A percentile compares a stretch with the other conserved stretches of the same genome.
phyloP scores from a whole-genome alignment of 805 yeast species.

The Ogataea saltuana region DNA sequence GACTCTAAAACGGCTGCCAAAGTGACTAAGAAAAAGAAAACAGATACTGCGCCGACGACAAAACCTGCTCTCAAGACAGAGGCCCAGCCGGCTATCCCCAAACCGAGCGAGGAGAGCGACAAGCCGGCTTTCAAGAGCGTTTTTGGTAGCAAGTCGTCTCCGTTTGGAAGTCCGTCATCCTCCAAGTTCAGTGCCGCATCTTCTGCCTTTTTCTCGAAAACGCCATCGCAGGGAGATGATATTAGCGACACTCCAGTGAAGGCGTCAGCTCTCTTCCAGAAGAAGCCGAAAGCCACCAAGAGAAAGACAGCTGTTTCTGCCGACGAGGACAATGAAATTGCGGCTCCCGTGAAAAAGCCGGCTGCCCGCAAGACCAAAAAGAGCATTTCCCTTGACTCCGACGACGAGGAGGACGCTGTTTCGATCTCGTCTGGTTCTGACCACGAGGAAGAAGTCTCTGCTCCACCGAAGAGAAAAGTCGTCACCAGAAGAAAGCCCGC shows the following conservation, averaged over 20 bases:
- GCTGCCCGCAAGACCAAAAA: conserved; percentile 12
- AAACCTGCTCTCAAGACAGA: conserved; percentile 10
- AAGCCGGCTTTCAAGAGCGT: conserved; percentile 34
- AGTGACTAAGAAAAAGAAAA: not conserved
- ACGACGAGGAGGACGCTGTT: conserved; percentile 15
- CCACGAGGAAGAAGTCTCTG: conserved; percentile 13
- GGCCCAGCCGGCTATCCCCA: conserved; percentile 5
- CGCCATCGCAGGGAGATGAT: not conserved
- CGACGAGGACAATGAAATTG: not conserved
- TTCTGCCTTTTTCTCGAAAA: conserved; percentile 16
- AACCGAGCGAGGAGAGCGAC: conserved; percentile 6
- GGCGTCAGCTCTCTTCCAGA: conserved; percentile 21
- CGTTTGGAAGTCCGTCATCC: conserved; percentile 14
- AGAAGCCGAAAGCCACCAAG: conserved; percentile 12
- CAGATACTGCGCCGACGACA: conserved; percentile 11
- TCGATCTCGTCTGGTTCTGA: conserved; percentile 14
- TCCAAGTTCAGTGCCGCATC: conserved; percentile 28
- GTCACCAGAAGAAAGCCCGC: conserved; percentile 20
- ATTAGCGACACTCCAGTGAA: conserved; percentile 16
- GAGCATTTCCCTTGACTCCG: conserved; percentile 2
- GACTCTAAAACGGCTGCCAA: not conserved
- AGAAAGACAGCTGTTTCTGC: conserved; percentile 1
- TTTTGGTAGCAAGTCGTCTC: conserved; percentile 32
- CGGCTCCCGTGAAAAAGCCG: conserved; percentile 8
- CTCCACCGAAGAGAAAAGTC: conserved; percentile 16